Percentiles rank a stretch among this genome's conserved stretches.
phyloP scores from a whole-genome alignment of 2,329 filamentous ascomycete genomes.

The Fusarium tjaetaba region DNA sequence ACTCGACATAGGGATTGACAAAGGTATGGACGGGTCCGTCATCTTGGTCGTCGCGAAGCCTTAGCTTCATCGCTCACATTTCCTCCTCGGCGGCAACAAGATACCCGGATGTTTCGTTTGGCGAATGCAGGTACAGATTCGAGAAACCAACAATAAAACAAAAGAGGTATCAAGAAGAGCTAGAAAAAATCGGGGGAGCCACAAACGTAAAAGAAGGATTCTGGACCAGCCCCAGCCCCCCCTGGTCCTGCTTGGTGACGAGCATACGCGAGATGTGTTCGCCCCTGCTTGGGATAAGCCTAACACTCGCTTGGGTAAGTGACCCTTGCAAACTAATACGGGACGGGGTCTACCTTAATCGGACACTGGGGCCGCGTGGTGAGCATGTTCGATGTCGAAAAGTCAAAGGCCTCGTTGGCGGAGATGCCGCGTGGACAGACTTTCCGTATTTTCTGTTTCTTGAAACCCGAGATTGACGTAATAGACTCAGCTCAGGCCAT shows the following conservation, averaged over 20 bases:
- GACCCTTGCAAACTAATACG: background rate
- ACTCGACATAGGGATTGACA: constrained; percentile 43
- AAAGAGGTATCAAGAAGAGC: background rate
- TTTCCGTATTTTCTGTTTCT: background rate
- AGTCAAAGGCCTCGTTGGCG: background rate
- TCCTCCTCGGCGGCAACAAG: constrained; percentile 3
- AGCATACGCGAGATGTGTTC: background rate
- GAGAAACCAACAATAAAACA: constrained; percentile 6
- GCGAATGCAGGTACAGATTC: background rate
- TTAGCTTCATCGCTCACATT: constrained; percentile 38
- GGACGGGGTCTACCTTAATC: constrained; percentile 20
- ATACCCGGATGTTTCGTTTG: constrained; percentile 6
- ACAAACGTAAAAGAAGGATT: constrained; percentile 28
- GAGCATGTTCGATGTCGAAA: background rate
- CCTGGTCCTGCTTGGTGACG: background rate
- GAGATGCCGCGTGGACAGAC: background rate
- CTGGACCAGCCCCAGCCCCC: background rate
- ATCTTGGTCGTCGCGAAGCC: constrained; percentile 39
- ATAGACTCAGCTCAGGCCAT: background rate
- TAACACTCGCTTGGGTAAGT: background rate
- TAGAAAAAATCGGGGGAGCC: background rate
- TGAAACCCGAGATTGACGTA: constrained; percentile 1
- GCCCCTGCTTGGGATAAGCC: background rate
- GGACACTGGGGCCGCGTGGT: constrained; percentile 11
- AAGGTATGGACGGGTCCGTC: constrained; percentile 39